Evolutionary conservation across 129 eudicot species (phyloP), one percentile per base, ranked within the genome.

Genomic region (Centrapalus pauciflorus): DNA sequence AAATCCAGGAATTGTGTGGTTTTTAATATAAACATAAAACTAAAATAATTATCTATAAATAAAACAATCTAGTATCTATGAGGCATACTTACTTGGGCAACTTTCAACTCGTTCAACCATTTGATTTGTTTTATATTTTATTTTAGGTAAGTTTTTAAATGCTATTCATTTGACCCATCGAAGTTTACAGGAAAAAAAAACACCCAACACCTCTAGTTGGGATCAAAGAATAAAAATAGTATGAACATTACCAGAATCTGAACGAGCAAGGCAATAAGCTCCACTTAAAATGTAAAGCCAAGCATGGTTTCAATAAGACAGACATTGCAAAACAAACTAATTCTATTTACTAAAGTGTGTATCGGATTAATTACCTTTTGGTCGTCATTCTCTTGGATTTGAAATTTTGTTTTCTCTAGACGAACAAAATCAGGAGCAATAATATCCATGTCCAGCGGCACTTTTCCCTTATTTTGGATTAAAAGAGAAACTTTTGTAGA

Each of bases 401-500:
- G 66, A 74, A 90, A 45, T 27, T 82, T 75, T 28, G 74, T 63
- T 71, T 84, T 80, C 81, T 80, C 97, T 23, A 87, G 82, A 28
- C 55, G 82, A 63, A 90, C 93, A 80, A 76, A 82, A 37, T 74
- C 72, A 72, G 97, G 97, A 68, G 93, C 93, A 26, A 73, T 62
- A 67, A 90, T 87, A 57, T 72, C 66, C 58, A 90, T 81, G 27
- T 34, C 76, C 23, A 82, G 71, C 23, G 77, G 34, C 29, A 72
- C 83, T 70, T 85, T 87, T 78, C 93, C 97, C 66, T 80, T 87
- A 72, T 90, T 90, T 64, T 82, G 92, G 60, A 90, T 82, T 74
- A 84, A 61, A 73, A 90, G 90, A 29, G 90, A 87, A 69, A 90
- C 90, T 38, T 83, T 81, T 12, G 95, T 90, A 63, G 90, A 87